These are phyloP conservation scores for Erodium trifolium DNA, from an alignment of 441 rosid genomes.

Conservation along the genomic window DNA sequence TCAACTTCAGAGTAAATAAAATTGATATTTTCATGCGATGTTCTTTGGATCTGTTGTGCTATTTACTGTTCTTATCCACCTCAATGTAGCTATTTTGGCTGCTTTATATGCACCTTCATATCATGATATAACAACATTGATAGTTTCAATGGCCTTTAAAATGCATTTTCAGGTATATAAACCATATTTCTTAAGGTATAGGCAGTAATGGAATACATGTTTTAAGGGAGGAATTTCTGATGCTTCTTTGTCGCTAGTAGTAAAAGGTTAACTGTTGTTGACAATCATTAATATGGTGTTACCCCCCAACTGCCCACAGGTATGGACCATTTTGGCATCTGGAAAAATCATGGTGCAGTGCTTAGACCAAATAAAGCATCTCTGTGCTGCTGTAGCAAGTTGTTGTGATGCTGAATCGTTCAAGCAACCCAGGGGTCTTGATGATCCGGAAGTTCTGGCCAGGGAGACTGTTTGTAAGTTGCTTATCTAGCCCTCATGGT, in stretches of 20 bases:
- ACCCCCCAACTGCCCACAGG: slow-evolving; percentile 30
- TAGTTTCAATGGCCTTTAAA: too few species aligned
- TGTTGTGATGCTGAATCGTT: slow-evolving; percentile 76
- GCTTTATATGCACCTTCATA: too few species aligned
- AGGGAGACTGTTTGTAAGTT: slow-evolving; percentile 88
- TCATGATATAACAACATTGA: too few species aligned
- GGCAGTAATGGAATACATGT: slow-evolving; percentile 1
- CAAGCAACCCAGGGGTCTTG: slow-evolving; percentile 68
- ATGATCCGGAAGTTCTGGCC: slow-evolving; percentile 87
- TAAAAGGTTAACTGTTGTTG: not conserved
- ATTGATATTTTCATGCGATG: too few species aligned
- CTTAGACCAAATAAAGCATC: slow-evolving; percentile 59
- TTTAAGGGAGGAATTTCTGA: not conserved
- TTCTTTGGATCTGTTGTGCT: too few species aligned
- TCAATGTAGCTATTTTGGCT: too few species aligned
- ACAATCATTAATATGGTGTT: not conserved
- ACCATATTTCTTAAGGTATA: too few species aligned
- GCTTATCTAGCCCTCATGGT: slow-evolving; percentile 18
- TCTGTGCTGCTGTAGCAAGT: slow-evolving; percentile 47
- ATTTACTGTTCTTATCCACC: too few species aligned
- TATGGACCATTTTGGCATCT: slow-evolving; percentile 66
- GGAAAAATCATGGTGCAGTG: slow-evolving; percentile 78
- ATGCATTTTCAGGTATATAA: too few species aligned
- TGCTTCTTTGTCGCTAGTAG: not conserved
- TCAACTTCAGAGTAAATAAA: too few species aligned